A percentile compares a stretch with the other conserved stretches of the same genome.
phyloP scores from a whole-genome alignment of 2,329 filamentous ascomycete genomes.

The Aspergillus ochraceus region DNA sequence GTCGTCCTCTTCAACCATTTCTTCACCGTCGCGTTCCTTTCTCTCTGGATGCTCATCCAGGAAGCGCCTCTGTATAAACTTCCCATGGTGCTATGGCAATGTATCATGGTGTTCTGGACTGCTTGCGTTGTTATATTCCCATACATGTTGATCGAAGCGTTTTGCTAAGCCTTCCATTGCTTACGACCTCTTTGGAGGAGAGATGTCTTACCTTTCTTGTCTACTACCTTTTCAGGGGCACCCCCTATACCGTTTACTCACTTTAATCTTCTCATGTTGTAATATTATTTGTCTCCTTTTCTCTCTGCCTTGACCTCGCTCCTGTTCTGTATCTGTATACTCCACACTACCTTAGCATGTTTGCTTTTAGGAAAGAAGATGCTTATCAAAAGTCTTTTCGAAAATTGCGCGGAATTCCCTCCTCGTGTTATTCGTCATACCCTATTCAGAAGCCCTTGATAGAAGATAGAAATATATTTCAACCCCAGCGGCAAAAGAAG shows the following conservation, averaged over 20 bases:
- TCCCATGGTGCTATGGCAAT: constrained; percentile 65
- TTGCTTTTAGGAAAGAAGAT: neutral
- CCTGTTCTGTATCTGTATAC: neutral
- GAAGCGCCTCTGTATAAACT: constrained; percentile 55
- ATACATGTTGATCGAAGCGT: constrained; percentile 71
- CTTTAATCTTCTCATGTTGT: constrained; percentile 1
- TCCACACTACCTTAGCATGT: neutral
- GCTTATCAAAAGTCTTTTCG: neutral
- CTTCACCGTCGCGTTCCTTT: constrained; percentile 86
- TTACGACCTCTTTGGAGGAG: neutral
- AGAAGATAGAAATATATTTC: neutral
- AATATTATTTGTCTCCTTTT: neutral
- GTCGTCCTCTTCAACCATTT: constrained; percentile 85
- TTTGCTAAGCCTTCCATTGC: constrained; percentile 29
- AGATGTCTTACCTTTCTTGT: neutral
- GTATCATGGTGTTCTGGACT: constrained; percentile 72
- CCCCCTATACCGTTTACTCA: neutral
- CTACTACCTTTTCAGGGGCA: neutral
- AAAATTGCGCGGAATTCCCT: neutral
- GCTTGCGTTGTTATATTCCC: constrained; percentile 81
- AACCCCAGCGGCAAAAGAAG: no score
- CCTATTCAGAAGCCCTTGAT: neutral
- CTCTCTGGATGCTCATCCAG: constrained; percentile 70
- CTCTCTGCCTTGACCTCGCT: neutral
- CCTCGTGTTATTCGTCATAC: neutral